These are phyloP conservation scores for Coemansia sp. DNA, from an alignment of 192 early-diverging fungal genomes.

Conservation along the genomic window DNA sequence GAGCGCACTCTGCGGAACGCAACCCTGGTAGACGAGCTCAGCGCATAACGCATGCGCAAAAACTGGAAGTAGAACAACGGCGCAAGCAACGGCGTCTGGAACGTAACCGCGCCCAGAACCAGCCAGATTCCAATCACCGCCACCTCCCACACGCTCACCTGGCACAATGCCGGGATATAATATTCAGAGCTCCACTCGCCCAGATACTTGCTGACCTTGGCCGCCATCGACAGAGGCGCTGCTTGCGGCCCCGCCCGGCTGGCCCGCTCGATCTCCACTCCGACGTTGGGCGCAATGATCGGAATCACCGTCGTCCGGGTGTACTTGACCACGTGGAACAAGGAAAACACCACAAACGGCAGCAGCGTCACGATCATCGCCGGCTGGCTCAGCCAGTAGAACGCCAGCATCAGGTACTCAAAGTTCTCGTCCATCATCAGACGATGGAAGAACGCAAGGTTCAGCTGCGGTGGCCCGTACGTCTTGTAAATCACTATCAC, in stretches of 20 bases:
- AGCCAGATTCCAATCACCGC: constrained; percentile 41
- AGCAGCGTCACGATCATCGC: constrained; percentile 38
- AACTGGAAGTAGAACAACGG: constrained; percentile 45
- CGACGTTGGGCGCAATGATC: constrained; percentile 25
- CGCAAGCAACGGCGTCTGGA: constrained; percentile 42
- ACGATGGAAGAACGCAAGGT: constrained; percentile 36
- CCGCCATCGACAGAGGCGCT: constrained; percentile 19
- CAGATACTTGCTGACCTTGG: constrained; percentile 32
- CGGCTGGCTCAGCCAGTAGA: constrained; percentile 29
- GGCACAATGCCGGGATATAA: constrained; percentile 35
- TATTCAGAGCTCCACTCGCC: constrained; percentile 44
- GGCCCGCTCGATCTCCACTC: constrained; percentile 41
- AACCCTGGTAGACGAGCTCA: constrained; percentile 47
- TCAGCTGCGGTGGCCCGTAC: constrained; percentile 50
- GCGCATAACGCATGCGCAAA: constrained; percentile 42
- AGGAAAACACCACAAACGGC: constrained; percentile 51
- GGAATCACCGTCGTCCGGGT: constrained; percentile 37
- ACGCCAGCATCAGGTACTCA: constrained; percentile 47
- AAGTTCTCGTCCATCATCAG: constrained; percentile 51
- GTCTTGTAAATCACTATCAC: constrained; percentile 53
- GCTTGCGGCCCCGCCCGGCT: constrained; percentile 12
- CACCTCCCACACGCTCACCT: constrained; percentile 52
- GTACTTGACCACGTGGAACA: constrained; percentile 51
- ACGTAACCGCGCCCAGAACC: constrained; percentile 38
- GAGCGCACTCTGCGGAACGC: constrained; percentile 39